Base-by-base conservation (phyloP, 2,329 filamentous ascomycete species). In the Microdochium paspali region DNA sequence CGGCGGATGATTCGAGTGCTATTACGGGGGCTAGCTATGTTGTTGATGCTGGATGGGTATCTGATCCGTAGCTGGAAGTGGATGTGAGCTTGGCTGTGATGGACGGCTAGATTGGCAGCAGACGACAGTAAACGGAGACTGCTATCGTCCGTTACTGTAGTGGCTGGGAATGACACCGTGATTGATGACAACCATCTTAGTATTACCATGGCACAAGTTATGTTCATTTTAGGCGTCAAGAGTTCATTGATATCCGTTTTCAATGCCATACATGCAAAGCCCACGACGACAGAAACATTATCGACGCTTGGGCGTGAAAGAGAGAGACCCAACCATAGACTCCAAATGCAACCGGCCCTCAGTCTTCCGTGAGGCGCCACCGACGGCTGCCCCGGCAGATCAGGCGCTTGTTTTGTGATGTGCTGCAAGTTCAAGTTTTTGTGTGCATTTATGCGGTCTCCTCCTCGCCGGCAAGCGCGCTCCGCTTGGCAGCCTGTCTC, bases 401-500 rank as follows among this genome's bases (percentile, higher is more conserved):
- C 32, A 42, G 35, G 25, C 45, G 6, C 54, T 53, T 47, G 51
- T 52, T 54, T 49, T 44, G 4, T 44, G 42, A 10, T 44, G 23
- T 44, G n/a, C n/a, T n/a, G 42, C 23, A 24, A 25, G 23, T 24
- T 44, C 42, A 44, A 44, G 47, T 43, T 39, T 31, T 48, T 15
- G 25, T 43, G 24, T 45, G 43, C 25, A 42, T 48, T 25, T 39
- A 43, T 40, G 47, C 47, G 13, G 77, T 72, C 65, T 77, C 76
- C 64, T 78, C 76, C 66, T 90, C 89, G 69, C 78, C 88, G 66
- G 85, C 69, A 71, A 94, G 71, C 67, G 88, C 90, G 68, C 81
- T 85, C 72, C 90, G 84, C 91, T 98, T 98, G 72, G 86, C 84
- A 69, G 78, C 73, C 71, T 85, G 81, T 75, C 94, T 87, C 81